These are phyloP conservation scores for Malbranchea cinnamomea DNA, from an alignment of 2,329 filamentous ascomycete genomes.

Conservation along the genomic window DNA sequence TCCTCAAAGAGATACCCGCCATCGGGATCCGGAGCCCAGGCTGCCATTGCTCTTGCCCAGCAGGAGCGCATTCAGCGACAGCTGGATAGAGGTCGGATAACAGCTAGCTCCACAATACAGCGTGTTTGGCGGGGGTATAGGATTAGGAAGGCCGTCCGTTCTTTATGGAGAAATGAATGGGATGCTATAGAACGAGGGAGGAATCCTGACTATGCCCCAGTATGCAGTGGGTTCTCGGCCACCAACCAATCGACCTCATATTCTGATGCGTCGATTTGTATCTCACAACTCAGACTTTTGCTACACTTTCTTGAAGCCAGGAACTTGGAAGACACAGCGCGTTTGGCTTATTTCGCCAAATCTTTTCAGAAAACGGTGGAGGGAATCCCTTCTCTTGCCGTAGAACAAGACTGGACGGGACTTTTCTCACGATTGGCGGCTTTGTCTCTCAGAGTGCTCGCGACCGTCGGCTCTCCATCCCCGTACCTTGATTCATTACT, in stretches of 20 bases:
- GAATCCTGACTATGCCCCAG: constrained; percentile 16
- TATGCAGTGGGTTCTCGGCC: constrained; percentile 16
- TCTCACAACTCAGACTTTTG: constrained; percentile 47
- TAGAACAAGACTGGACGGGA: constrained; percentile 27
- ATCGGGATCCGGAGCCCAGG: constrained; percentile 49
- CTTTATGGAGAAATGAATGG: constrained; percentile 45
- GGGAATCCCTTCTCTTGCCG: constrained; percentile 21
- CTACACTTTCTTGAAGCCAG: constrained; percentile 50
- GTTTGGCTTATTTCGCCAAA: constrained; percentile 30
- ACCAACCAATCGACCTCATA: constrained; percentile 15
- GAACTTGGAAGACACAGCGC: constrained; percentile 22
- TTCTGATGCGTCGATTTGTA: constrained; percentile 20
- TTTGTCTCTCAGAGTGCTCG: constrained; percentile 21
- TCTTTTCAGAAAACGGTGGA: constrained; percentile 26
- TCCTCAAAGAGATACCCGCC: constrained; percentile 40
- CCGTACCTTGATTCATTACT: constrained; percentile 21
- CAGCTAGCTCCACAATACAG: constrained; percentile 62
- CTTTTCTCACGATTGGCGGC: constrained; percentile 24
- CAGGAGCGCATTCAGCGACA: constrained; percentile 71
- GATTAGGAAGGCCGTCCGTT: constrained; percentile 43
- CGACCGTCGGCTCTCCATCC: constrained; percentile 9
- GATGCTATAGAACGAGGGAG: constrained; percentile 41
- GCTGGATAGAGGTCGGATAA: constrained; percentile 61
- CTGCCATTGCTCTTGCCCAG: constrained; percentile 71
- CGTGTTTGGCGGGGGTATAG: constrained; percentile 67